A percentile compares a stretch with the other conserved stretches of the same genome.
phyloP scores from a whole-genome alignment of 2,329 filamentous ascomycete species.

The Sporothrix inflata region DNA sequence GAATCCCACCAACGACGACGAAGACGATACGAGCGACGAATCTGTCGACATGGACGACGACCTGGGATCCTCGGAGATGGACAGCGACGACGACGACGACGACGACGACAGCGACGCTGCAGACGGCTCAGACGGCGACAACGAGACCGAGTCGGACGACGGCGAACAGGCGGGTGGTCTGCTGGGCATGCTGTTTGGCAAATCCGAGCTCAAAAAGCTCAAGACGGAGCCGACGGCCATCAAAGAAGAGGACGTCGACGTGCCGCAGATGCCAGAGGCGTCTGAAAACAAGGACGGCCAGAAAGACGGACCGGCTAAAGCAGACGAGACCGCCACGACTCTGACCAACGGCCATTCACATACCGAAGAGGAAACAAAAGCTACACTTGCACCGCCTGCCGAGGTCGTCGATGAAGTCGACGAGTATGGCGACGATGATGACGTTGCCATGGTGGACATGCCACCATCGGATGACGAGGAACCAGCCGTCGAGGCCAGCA shows the following conservation, averaged over 20 bases:
- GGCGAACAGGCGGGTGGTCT: conserved; percentile 53
- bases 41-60: conserved; percentile 72
- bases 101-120: conserved; percentile 46
- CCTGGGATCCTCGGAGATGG: conserved; percentile 61
- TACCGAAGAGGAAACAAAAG: neutral
- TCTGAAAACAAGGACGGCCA: conserved; percentile 42
- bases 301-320: conserved; percentile 44
- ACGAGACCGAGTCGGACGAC: conserved; percentile 46
- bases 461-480: conserved; percentile 24
- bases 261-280: conserved; percentile 37
- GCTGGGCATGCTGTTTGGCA: conserved; percentile 62
- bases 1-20: conserved; percentile 35
- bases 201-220: conserved; percentile 59
- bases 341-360: conserved; percentile 16
- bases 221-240: conserved; percentile 45
- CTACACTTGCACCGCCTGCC: neutral
- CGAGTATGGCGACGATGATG: conserved; percentile 39
- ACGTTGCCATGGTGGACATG: conserved; percentile 38
- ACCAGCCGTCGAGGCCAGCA: neutral
- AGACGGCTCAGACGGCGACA: conserved; percentile 51
- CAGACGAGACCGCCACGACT: conserved; percentile 33
- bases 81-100: conserved; percentile 47
- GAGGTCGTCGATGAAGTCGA: neutral
- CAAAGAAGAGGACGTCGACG: conserved; percentile 36
- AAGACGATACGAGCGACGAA: conserved; percentile 56